A percentile compares a stretch with the other conserved stretches of the same genome.
These are phyloP conservation scores for Isabelozyma rhagii DNA, from an alignment of 805 yeast species.

Conservation along the genomic window DNA sequence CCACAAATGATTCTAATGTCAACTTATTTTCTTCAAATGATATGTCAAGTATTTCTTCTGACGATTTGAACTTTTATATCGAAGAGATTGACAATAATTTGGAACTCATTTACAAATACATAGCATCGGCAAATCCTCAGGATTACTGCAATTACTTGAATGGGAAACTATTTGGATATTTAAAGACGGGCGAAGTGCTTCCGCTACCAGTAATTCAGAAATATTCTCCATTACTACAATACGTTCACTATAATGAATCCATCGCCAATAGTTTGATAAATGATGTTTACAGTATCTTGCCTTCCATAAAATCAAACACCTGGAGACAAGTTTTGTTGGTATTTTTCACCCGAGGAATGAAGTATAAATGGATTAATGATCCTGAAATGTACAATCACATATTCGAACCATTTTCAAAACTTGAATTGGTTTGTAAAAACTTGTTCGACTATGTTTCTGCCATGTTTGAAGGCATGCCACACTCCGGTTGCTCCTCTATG, in stretches of 20 bases:
- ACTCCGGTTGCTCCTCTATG: constrained; percentile 14
- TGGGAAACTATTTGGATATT: constrained; percentile 21
- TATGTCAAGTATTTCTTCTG: background rate
- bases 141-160: constrained; percentile 26
- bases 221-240: constrained; percentile 33
- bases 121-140: constrained; percentile 35
- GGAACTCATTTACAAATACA: constrained; percentile 27
- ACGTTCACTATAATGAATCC: constrained; percentile 23
- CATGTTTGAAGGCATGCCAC: constrained; percentile 25
- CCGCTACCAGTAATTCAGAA: constrained; percentile 25
- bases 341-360: constrained; percentile 26
- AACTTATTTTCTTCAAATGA: background rate
- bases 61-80: constrained; percentile 5
- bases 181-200: constrained; percentile 20
- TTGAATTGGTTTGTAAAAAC: constrained; percentile 20
- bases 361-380: constrained; percentile 35
- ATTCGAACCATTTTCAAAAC: constrained; percentile 17
- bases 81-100: constrained; percentile 32
- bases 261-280: constrained; percentile 20
- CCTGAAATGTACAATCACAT: constrained; percentile 31
- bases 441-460: constrained; percentile 30
- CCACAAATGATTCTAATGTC: constrained; percentile 5
- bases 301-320: constrained; percentile 25
- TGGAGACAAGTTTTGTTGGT: constrained; percentile 37
- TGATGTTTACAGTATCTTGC: constrained; percentile 18